Base-by-base conservation (phyloP, 148 eudicot species). In the Simmondsia chinensis region DNA sequence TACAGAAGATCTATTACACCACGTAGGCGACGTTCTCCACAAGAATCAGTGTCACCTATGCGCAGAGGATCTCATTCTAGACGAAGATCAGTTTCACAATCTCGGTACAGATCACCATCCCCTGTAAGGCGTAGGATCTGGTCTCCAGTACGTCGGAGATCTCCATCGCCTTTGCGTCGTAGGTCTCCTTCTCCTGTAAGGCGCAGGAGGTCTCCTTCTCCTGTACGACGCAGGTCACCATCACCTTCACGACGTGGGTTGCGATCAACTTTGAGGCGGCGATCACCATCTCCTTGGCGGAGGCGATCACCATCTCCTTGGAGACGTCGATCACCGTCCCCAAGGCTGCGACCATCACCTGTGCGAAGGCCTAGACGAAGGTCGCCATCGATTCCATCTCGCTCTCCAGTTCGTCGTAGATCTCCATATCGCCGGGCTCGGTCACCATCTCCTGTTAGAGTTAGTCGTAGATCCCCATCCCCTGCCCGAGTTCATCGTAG, bases 1-100 rank as follows among this genome's bases (percentile, higher is more conserved):
- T 69, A 34, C 23, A 73, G 64, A 33, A 66, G 73, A 52, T 82
- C 94, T 49, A 16, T 52, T 49, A 47, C 94, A 41, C 94, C 99
- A 44, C 70, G 47, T 15, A 48, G 69, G 52, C 70, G 68, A 50
- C 73, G 20, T 19, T 46, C 71, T 7, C 52, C 71, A 25, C 41
- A 62, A 22, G 64, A 57, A 18, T 83, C 82, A 6, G 39, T 43
- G 33, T 71, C 72, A 36, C 76, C 76, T 14, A 56, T 57, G 34
- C 60, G 39, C 1, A 56, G 57, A n/a, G n/a, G n/a, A 51, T 50
- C 59, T 40, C 48, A 59, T 39, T 60, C 52, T 50, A 33, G 60
- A 33, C 66, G 71, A 20, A 50, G 74, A 64, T 66, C 79, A 18
- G 50, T 61, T 7, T 49, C 79, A 20, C 79, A 59, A 35, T 4